Conservation (phyloP, 1,139 yeast genomes). For the Protomyces pachydermus region DNA sequence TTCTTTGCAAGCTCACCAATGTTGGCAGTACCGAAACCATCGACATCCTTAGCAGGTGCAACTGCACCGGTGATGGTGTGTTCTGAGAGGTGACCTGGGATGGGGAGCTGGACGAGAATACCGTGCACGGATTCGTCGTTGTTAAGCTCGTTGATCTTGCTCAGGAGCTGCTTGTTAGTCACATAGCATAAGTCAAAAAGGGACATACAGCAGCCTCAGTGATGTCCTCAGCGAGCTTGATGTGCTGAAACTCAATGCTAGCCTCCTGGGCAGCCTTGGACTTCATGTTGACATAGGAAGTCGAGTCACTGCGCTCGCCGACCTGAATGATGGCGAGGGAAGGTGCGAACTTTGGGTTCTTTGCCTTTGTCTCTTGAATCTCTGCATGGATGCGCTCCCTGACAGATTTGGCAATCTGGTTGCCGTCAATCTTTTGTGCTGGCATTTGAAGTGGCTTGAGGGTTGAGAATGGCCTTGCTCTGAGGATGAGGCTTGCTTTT, state of each 20-base stretch:
- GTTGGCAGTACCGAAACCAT: constrained; percentile 87
- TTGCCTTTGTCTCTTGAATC: constrained; percentile 27
- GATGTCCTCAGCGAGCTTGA: constrained; percentile 58
- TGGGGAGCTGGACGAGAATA: constrained; percentile 81
- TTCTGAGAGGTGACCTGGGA: constrained; percentile 79
- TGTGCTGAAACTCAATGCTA: constrained; percentile 63
- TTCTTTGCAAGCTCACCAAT: constrained; percentile 89
- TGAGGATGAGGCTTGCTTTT: neutral
- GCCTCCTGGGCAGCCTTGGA: constrained; percentile 68
- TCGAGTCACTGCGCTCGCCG: constrained; percentile 82
- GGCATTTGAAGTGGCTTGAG: constrained; percentile 10
- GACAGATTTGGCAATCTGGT: constrained; percentile 29
- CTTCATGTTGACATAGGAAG: constrained; percentile 94
- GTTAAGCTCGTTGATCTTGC: constrained; percentile 59
- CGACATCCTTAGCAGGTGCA: constrained; percentile 78
- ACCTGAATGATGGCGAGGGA: constrained; percentile 81
- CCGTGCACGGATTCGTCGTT: constrained; percentile 72
- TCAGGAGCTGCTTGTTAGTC: constrained; percentile 47
- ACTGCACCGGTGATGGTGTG: constrained; percentile 73
- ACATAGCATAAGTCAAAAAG: neutral
- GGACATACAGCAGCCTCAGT: constrained; percentile 38
- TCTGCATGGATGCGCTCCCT: constrained; percentile 31
- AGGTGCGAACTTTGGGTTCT: constrained; percentile 53
- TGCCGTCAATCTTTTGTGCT: constrained; percentile 27
- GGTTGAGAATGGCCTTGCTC: neutral